These are phyloP conservation scores for Breynia disticha DNA, from an alignment of 441 rosid genomes.

Conservation along the genomic window DNA sequence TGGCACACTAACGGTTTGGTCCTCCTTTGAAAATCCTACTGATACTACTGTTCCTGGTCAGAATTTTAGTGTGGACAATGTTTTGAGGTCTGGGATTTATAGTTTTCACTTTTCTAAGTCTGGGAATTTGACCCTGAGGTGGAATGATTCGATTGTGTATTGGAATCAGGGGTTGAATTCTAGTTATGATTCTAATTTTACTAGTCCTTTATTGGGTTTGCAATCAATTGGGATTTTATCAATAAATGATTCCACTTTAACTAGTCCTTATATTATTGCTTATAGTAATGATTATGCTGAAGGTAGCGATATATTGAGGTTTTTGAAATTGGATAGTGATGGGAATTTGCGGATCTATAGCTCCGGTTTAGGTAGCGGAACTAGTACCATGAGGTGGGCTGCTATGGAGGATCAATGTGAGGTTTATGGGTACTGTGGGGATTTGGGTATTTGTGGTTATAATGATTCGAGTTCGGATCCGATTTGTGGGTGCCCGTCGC, in stretches of 20 bases:
- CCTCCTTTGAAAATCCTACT: constrained; percentile 48
- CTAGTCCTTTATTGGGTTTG: constrained; percentile 33
- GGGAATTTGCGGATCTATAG: constrained; percentile 61
- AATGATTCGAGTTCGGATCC: constrained; percentile 26
- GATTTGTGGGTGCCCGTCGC: constrained; percentile 43
- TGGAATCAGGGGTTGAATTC: constrained; percentile 50
- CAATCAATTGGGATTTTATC: constrained; percentile 33
- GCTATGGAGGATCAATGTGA: constrained; percentile 46
- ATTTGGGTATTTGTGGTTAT: constrained; percentile 51
- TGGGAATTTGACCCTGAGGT: constrained; percentile 40
- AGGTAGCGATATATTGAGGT: constrained; percentile 39
- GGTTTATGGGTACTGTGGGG: constrained; percentile 54
- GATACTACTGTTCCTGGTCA: constrained; percentile 51
- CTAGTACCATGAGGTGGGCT: constrained; percentile 27
- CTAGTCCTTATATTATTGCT: constrained; percentile 15
- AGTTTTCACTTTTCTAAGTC: constrained; percentile 26
- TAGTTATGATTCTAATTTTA: constrained; percentile 24
- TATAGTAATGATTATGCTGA: constrained; percentile 51
- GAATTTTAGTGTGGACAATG: constrained; percentile 31
- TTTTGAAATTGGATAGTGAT: constrained; percentile 38
- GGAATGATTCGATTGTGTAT: constrained; percentile 33
- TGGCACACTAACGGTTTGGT: constrained; percentile 34
- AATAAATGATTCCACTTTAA: constrained; percentile 22
- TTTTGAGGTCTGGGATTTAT: constrained; percentile 40
- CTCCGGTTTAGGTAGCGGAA: constrained; percentile 15